Percentiles rank a stretch among this genome's conserved stretches.
phyloP scores from a whole-genome alignment of 345 rosid genomes.

The Geranium rotundifolium region DNA sequence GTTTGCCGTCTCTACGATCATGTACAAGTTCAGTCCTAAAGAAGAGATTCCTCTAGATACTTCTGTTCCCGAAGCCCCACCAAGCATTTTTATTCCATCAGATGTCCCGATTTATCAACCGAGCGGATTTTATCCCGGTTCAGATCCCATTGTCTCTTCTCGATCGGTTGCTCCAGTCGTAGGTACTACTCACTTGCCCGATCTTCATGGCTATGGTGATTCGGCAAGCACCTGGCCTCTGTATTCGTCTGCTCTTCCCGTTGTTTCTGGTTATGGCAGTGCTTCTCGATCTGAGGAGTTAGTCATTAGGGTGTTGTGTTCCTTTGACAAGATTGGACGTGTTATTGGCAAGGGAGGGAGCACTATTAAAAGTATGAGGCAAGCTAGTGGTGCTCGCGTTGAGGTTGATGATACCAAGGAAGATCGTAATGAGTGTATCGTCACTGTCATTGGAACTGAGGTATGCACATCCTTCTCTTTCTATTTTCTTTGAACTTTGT shows the following conservation, averaged over 20 bases:
- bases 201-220: slow-evolving; percentile 65
- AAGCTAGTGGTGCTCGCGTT: slow-evolving; percentile 71
- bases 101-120: slow-evolving; percentile 72
- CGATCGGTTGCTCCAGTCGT: slow-evolving; percentile 53
- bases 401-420: slow-evolving; percentile 76
- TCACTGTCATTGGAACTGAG: slow-evolving; percentile 62
- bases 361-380: slow-evolving; percentile 82
- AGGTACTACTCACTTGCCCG: slow-evolving; percentile 47
- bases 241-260: slow-evolving; percentile 62
- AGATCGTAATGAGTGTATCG: slow-evolving; percentile 57
- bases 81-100: slow-evolving; percentile 77
- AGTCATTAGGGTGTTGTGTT: slow-evolving; percentile 54
- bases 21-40: slow-evolving; percentile 73
- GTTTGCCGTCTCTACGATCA: slow-evolving; percentile 73
- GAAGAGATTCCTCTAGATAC: slow-evolving; percentile 86
- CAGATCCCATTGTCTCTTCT: slow-evolving; percentile 48
- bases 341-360: slow-evolving; percentile 94
- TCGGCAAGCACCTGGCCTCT: slow-evolving; percentile 54
- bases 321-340: slow-evolving; percentile 78
- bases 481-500: neutral
- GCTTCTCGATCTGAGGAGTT: slow-evolving; percentile 57
- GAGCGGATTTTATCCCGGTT: slow-evolving; percentile 55
- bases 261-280: slow-evolving; percentile 43
- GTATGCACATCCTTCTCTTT: slow-evolving; percentile 17
- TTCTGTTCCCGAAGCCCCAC: slow-evolving; percentile 46